Base-by-base conservation (phyloP, 768 basidiomycete species). In the Agaricus bisporus region DNA sequence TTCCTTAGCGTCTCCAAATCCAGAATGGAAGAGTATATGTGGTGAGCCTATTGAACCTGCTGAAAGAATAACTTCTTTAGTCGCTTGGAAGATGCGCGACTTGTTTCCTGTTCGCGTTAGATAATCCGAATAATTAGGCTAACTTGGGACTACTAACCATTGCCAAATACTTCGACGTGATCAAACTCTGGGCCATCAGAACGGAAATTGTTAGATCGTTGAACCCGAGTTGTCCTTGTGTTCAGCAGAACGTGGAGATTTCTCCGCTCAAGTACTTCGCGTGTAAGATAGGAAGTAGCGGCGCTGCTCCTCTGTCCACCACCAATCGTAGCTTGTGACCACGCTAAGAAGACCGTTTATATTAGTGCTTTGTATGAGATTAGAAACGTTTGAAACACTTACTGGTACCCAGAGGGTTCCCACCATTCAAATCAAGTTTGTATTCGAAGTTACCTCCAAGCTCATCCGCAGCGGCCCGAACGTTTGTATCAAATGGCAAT, bases 191-290 rank as follows among this genome's bases (percentile, higher is more conserved):
- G 35, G 6, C 18, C 29, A 35, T 29, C 20, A 3, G 35, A 37
- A 14, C 36, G 25, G 11, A 32, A n/a, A 10, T 5, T 7, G 5
- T 39, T 22, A 6, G 38, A 37, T 5, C 32, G 47, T 10, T 29
- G 29, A 17, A 71, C 56, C 4, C 67, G 62, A 2, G 65, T 61
- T 12, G 68, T 66, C 8, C 64, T 63, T 0, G 69, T 61, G 41
- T 67, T 57, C 6, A 69, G 43, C 15, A 72, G 41, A 35, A 72
- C 63, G 37, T 68, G 64, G 15, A 72, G 55, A 52, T 72, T 72
- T 1, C 56, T 51, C 11, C 70, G 48, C 4, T 56, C 42, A 1
- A 63, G 48, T 36, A 67, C 63, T 2, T 60, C 35, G 1, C 58
- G 50, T 2, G 57, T 58, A 10, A 72, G 60, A 48, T 69, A 72